Evolutionary conservation across 768 basidiomycete species (phyloP), one percentile per base, ranked within the genome.

Genomic region (Tulasnella sp.): DNA sequence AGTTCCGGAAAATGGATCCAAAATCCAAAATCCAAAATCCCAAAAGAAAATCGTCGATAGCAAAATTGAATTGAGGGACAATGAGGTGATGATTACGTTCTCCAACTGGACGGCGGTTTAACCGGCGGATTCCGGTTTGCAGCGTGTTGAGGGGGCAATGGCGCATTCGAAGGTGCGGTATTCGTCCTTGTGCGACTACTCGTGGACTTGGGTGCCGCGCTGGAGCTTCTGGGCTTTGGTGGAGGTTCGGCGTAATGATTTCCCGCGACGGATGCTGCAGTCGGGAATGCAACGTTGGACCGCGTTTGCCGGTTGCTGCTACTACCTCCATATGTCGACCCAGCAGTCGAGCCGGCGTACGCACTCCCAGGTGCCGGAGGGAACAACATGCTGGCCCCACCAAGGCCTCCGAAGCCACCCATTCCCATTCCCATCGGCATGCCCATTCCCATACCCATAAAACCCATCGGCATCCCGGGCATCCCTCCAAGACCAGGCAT

Each of bases 361-460:
- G 80, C 77, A 35, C 83, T 79, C 41, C 64, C 66, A 60, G 77
- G 62, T 34, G 70, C 65, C 19, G 71, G 66, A 4, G 82, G 79
- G 67, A 78, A 80, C 63, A 65, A 59, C 55, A 66, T 67, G n/a
- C n/a, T n/a, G n/a, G n/a, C n/a, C n/a, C n/a, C n/a, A n/a, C n/a
- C n/a, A n/a, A n/a, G n/a, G n/a, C n/a, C n/a, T 27, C 68, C 65
- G 21, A 39, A 50, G 41, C 62, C 61, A 59, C 60, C 58, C 63
- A 71, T 69, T 59, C 68, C 68, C 54, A 56, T 60, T 51, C 57
- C 59, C 66, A 67, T 67, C 40, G 42, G 41, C 41, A 49, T 53
- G 17, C 55, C 57, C 48, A 58, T 51, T n/a, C 40, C 37, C 61
- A 59, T 58, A 12, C 40, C 50, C 62, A 62, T 53, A n/a, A n/a